Percentiles rank a stretch among this genome's conserved stretches.
Evolutionary conservation across 257 asterid species (phyloP).

Genomic region (Gentiana dahurica): DNA sequence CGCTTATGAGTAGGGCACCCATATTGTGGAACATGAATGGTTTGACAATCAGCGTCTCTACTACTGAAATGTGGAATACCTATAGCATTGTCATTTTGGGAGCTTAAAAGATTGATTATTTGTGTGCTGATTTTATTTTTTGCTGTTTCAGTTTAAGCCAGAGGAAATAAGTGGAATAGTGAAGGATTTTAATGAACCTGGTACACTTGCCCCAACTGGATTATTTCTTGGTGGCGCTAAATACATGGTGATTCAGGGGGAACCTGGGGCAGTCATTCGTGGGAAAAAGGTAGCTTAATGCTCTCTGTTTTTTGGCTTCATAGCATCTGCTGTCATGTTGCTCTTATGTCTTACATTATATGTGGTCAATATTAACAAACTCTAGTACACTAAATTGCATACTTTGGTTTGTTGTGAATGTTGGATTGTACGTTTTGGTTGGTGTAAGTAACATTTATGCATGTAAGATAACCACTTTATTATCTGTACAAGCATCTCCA

Average conservation of each 20-base stretch:
- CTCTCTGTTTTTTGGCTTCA: no score
- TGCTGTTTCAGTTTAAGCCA: conserved; percentile 40
- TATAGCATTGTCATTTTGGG: neutral
- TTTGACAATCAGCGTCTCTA: neutral
- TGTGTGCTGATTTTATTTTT: conserved; percentile 4
- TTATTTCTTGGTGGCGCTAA: conserved; percentile 55
- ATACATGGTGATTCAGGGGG: conserved; percentile 77
- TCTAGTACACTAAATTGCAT: no score
- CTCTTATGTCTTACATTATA: no score
- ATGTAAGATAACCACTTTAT: no score
- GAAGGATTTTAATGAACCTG: conserved; percentile 50
- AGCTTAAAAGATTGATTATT: neutral
- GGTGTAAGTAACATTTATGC: neutral
- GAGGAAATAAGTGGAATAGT: conserved; percentile 43
- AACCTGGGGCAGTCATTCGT: conserved; percentile 53
- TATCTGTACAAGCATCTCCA: no score
- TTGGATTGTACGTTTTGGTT: no score
- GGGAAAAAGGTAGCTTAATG: conserved; percentile 56
- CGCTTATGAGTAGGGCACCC: neutral
- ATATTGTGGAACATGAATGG: neutral
- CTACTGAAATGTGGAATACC: neutral
- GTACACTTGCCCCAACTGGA: conserved; percentile 70
- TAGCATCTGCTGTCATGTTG: no score
- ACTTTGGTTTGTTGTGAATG: no score
- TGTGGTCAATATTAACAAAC: no score